These are phyloP conservation scores for Sphaerulina musiva DNA, from an alignment of 2,329 filamentous ascomycete species.

Conservation along the genomic window DNA sequence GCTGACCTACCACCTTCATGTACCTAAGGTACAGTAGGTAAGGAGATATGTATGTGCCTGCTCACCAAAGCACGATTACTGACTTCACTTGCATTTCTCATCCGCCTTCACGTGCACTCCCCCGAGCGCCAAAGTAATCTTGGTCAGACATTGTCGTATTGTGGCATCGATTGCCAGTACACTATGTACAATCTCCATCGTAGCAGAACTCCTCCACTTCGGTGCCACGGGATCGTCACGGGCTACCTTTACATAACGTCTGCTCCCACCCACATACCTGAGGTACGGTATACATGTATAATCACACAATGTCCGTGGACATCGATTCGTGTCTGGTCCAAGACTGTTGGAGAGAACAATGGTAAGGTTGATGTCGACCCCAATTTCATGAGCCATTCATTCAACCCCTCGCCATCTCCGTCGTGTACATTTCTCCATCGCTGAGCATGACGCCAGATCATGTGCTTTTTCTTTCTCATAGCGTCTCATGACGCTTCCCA, in stretches of 20 bases:
- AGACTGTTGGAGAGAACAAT: not conserved
- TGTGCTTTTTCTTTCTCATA: constrained; percentile 17
- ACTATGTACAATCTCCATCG: not conserved
- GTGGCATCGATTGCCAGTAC: not conserved
- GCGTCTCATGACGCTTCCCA: constrained; percentile 22
- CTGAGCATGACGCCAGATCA: constrained; percentile 9
- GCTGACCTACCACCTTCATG: too few species aligned
- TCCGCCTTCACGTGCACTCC: too few species aligned
- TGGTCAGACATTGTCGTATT: not conserved
- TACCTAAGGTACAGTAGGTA: too few species aligned
- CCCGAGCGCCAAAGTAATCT: too few species aligned
- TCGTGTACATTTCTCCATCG: not conserved
- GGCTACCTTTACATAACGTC: not conserved
- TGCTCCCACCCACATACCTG: not conserved
- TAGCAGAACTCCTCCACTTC: not conserved
- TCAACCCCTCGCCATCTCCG: not conserved
- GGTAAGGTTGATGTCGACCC: not conserved
- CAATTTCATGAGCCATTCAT: not conserved
- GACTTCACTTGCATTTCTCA: too few species aligned
- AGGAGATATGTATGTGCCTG: too few species aligned
- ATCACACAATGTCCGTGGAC: not conserved
- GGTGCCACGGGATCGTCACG: not conserved
- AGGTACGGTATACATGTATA: too few species aligned
- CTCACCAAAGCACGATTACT: too few species aligned
- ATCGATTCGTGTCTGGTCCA: not conserved